Evolutionary conservation across 2,329 filamentous ascomycete species (phyloP), one percentile per base, ranked within the genome.

Genomic region (Ophiostoma triangulosporum): DNA sequence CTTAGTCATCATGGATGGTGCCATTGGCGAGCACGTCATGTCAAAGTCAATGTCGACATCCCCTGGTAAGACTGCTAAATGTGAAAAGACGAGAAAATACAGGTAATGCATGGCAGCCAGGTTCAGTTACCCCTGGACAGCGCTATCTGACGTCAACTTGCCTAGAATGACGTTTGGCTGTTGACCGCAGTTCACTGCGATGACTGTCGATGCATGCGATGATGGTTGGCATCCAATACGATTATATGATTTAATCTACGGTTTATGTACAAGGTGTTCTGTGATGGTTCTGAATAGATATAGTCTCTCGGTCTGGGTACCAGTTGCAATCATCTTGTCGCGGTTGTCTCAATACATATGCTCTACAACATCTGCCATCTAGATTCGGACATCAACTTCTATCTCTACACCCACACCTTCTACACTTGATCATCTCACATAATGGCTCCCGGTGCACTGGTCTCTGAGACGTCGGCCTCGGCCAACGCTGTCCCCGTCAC

Each of bases 391-490:
- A 33, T 36, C n/a, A 11, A n/a, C n/a, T 15, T 26, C 31, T 26
- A 50, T 15, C 22, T 32, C 15, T 20, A 14, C 26, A 29, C 11
- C 12, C 24, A 9, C 2, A 15, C 12, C 26, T 22, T n/a, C n/a
- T n/a, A n/a, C n/a, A n/a, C n/a, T n/a, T n/a, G n/a, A n/a, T n/a
- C n/a, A n/a, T n/a, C n/a, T n/a, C n/a, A n/a, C 48, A 50, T 50
- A 20, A 60, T 60, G 58, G 57, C 58, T 22, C 58, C 58, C 3
- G 57, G 57, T 27, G 58, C 58, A 31, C 53, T 60, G 24, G 51
- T 58, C 12, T 38, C 54, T 7, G 56, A 60, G 35, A 14, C 49
- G n/a, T n/a, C n/a, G 12, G n/a, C 43, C 17, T 14, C 17, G 1
- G 14, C 35, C 17, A 17, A 36, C 27, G 3, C 27, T 11, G n/a